phyloP scores from a whole-genome alignment of 179 eudicot species.

The Dionaea muscipula region DNA sequence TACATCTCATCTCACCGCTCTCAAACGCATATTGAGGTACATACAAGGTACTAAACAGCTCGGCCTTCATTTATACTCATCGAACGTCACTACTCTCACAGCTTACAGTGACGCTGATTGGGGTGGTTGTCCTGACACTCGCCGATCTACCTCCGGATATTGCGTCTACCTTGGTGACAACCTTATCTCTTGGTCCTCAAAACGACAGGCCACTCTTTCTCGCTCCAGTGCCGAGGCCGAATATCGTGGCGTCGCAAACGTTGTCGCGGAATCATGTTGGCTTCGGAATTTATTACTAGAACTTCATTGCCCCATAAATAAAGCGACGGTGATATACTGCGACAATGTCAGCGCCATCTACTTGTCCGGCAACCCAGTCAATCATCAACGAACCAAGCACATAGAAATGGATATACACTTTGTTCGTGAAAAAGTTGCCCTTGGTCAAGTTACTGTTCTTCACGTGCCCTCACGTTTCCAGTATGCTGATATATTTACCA shows the following conservation, averaged over 20 bases:
- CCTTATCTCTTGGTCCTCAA: neutral
- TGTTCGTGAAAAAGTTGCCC: neutral
- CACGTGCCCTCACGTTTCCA: neutral
- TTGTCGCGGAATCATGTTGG: neutral
- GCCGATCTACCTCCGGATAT: neutral
- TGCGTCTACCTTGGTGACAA: neutral
- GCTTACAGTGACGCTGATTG: neutral
- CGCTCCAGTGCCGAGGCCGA: slow-evolving; percentile 2
- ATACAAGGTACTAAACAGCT: neutral
- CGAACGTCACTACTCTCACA: too few species aligned
- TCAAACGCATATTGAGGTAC: neutral
- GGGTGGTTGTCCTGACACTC: slow-evolving; percentile 2
- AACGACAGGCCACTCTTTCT: neutral
- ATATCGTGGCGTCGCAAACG: neutral
- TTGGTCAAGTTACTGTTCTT: neutral
- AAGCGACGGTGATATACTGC: neutral
- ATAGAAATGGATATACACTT: neutral
- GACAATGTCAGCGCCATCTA: slow-evolving; percentile 1
- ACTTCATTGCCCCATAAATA: neutral
- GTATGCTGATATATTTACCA: neutral
- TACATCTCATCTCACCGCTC: neutral
- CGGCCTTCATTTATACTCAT: neutral
- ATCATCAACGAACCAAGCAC: neutral
- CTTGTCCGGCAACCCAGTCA: neutral
- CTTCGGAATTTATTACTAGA: neutral